Base-by-base conservation (phyloP, 176 grass and related monocot species). In the Thinopyrum elongatum region DNA sequence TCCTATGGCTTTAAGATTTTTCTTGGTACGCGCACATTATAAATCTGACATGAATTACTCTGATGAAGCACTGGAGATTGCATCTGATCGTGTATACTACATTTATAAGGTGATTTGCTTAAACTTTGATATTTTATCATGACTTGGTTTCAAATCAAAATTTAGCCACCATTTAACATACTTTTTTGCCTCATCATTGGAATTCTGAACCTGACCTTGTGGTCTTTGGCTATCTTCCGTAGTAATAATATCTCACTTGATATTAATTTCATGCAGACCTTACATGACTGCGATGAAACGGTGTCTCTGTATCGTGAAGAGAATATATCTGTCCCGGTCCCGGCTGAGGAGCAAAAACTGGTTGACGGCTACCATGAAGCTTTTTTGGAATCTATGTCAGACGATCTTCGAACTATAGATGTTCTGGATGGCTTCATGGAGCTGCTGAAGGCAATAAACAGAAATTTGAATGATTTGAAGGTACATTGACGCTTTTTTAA, bases 1-100 rank as follows among this genome's bases (percentile, higher is more conserved):
- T 89, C 91, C 95, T 29, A 69, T 98, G 87, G 95, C 93, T 82
- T 86, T 95, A 82, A 98, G 95, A 36, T 95, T 95, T 53, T 95
- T 98, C 86, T 79, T 95, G 58, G 92, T 98, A 91, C 41, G 38
- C 8, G 2, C 93, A 42, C 93, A 98, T 81, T 98, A 98, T 67
- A 88, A 86, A 60, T 79, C 89, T 16, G 93, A 44, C 41, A 44
- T 44, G 41, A 44, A 44, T 44, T 2, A 12, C 41, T 44, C 41
- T 44, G 41, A 44, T 44, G 10, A 44, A 44, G 41, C 41, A 13
- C 10, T 44, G 3, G 41, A 44, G 10, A 44, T 44, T 44, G 10
- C 41, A 44, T 44, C 41, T 44, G 41, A 44, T 44, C 10, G 11
- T 44, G 11, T 44, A 44, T 44, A 44, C 41, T 44, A 44, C 41